Conservation (phyloP, 2,329 filamentous ascomycete species). For the Teratosphaeria epicoccoides region DNA sequence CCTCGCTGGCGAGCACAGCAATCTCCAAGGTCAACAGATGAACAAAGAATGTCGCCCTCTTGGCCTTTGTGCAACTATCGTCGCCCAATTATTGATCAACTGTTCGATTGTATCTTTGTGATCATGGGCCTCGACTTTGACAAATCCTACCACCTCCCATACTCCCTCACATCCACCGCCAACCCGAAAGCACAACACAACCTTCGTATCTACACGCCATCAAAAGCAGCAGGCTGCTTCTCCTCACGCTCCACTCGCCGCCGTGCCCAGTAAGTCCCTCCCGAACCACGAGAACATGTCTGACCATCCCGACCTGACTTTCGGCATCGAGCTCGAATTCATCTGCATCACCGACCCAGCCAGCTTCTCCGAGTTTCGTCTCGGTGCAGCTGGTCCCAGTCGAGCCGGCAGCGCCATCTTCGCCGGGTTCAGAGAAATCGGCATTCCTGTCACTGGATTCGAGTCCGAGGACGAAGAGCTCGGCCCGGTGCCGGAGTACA, state of each 20-base stretch:
- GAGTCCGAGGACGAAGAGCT: not conserved
- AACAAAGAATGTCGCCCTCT: too few relatives aligned
- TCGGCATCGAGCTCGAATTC: conserved; percentile 16
- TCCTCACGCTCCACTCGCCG: not conserved
- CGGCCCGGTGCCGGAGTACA: not conserved
- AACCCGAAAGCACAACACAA: not conserved
- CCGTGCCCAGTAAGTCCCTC: not conserved
- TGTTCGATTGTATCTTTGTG: too few relatives aligned
- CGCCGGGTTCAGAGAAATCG: conserved; percentile 1
- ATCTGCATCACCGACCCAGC: conserved; percentile 4
- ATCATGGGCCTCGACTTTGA: too few relatives aligned
- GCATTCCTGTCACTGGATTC: conserved; percentile 1
- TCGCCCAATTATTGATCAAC: too few relatives aligned
- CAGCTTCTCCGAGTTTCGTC: conserved; percentile 3
- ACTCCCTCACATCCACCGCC: too few relatives aligned
- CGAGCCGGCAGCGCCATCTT: conserved; percentile 1
- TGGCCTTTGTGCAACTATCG: too few relatives aligned
- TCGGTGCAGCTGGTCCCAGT: not conserved
- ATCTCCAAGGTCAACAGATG: too few relatives aligned
- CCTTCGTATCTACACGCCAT: not conserved
- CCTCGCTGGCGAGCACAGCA: too few relatives aligned
- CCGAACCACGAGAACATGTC: not conserved
- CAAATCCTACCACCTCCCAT: too few relatives aligned
- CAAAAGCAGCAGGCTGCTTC: not conserved
- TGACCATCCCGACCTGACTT: conserved; percentile 8